phyloP scores from a whole-genome alignment of 768 basidiomycete species.

The Calocera viscosa region DNA sequence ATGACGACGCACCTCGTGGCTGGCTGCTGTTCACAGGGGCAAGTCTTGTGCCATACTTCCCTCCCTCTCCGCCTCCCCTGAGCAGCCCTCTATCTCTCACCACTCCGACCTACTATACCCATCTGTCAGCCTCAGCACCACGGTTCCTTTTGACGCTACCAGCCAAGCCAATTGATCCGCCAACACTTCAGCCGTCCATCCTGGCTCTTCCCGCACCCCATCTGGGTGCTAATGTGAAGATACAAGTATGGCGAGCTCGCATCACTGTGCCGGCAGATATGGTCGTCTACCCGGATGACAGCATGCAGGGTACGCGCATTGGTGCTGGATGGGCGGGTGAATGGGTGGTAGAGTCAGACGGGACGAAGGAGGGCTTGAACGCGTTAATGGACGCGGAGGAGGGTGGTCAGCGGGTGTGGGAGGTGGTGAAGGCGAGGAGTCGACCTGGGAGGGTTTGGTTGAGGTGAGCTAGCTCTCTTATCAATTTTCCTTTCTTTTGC shows the following conservation, averaged over 20 bases:
- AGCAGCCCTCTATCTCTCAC: conserved; percentile 40
- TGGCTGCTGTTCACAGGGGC: conserved; percentile 71
- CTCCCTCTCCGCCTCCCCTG: conserved; percentile 41
- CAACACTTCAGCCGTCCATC: conserved; percentile 1
- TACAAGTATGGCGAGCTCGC: conserved; percentile 3
- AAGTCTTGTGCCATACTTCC: conserved; percentile 47
- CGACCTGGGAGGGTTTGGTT: conserved; percentile 17
- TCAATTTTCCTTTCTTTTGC: neutral
- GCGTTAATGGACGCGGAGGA: conserved; percentile 13
- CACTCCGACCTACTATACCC: conserved; percentile 63
- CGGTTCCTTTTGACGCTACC: neutral
- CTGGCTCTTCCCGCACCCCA: neutral
- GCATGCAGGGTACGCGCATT: neutral
- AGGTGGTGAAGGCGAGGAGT: conserved; percentile 18
- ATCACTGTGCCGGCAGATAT: conserved; percentile 1
- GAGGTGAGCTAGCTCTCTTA: neutral
- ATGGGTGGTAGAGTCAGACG: conserved; percentile 70
- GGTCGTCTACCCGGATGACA: neutral
- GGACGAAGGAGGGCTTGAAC: conserved; percentile 35
- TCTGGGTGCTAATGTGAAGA: neutral
- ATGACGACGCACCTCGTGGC: conserved; percentile 24
- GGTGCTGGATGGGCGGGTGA: conserved; percentile 51
- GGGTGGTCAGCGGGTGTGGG: conserved; percentile 16
- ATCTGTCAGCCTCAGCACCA: conserved; percentile 21
- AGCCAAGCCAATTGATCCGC: neutral